Evolutionary conservation across 1,139 yeast genomes (phyloP), one percentile per base, ranked within the genome.

Genomic region (Blastobotrys illinoisensis): DNA sequence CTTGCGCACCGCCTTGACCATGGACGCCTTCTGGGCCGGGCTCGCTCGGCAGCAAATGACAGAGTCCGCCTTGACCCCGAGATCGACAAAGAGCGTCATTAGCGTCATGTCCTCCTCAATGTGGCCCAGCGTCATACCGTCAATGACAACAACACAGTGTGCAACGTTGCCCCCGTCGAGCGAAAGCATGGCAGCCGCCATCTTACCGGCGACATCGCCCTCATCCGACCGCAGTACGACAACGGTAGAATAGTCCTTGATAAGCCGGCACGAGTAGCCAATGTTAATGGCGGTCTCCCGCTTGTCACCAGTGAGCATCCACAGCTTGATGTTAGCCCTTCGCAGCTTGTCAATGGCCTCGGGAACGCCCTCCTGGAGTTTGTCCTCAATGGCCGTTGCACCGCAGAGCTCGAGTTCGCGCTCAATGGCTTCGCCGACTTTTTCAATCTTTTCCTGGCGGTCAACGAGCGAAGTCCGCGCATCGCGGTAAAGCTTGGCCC

Each of bases 301-400:
- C 67, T 93, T 93, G 67, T 93, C 99, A 52, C 99, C 99, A 0
- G 99, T 93, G 56, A 93, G 76, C 97, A 93, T 93, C 99, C 99
- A 93, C 76, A 95, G 73, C 66, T 86, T 88, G 56, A 93, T 90
- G 4, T 96, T 96, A 0, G 99, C 99, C 58, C 96, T 78, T 63
- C 97, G 81, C 45, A 95, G 78, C 66, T 89, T 90, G 56, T 90
- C 97, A 59, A 93, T 91, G 0, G 98, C 82, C 56, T 90, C 97
- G 23, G 97, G 86, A 0, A 95, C 99, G 11, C 99, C 99, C 47
- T 86, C 88, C 71, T 95, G 99, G 49, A 95, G 76, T 67, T 93
- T 95, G 67, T 95, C 99, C 69, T 95, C 99, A 60, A 95, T 93
- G 0, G 98, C 99, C 2, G 98, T 90, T 1, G 97, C 97, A 7